Evolutionary conservation across 768 basidiomycete genomes (phyloP).

Genomic region (Ramaria sp.): DNA sequence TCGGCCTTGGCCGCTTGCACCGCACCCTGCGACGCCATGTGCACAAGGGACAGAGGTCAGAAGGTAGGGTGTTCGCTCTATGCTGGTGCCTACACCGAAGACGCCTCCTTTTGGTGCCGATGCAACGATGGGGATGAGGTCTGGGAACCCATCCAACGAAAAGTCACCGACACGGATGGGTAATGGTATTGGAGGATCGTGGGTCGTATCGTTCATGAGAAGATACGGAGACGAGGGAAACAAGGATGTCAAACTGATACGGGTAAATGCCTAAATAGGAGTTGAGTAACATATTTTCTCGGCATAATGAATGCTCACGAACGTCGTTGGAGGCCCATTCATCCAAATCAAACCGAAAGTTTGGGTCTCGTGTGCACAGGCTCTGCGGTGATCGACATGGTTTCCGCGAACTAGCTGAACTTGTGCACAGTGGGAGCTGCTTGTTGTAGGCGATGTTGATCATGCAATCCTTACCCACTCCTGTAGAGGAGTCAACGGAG

Average conservation of each 20-base stretch:
- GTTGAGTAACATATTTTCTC: not conserved
- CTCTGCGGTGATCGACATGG: constrained; percentile 67
- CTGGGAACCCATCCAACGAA: constrained; percentile 91
- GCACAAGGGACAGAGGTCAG: constrained; percentile 55
- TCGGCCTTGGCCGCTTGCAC: constrained; percentile 34
- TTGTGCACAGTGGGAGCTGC: constrained; percentile 74
- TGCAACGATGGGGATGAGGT: constrained; percentile 54
- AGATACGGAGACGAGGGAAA: constrained; percentile 39
- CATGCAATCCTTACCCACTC: constrained; percentile 64
- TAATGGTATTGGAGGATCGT: constrained; percentile 58
- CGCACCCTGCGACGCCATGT: constrained; percentile 48
- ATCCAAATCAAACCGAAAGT: constrained; percentile 68
- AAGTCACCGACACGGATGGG: constrained; percentile 79
- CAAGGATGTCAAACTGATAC: constrained; percentile 57
- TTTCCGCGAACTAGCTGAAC: constrained; percentile 37
- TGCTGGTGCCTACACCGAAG: constrained; percentile 15
- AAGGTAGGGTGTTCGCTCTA: constrained; percentile 39
- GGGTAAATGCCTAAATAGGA: constrained; percentile 47
- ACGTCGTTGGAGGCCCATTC: constrained; percentile 41
- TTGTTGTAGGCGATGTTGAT: constrained; percentile 92
- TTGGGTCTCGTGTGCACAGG: constrained; percentile 73
- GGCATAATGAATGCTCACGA: constrained; percentile 13
- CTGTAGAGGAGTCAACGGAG: constrained; percentile 53
- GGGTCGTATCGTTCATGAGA: constrained; percentile 59
- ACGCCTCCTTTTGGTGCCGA: constrained; percentile 28